Evolutionary conservation across 1,139 yeast species (phyloP), one percentile per base, ranked within the genome.

Genomic region (Candida anutae): DNA sequence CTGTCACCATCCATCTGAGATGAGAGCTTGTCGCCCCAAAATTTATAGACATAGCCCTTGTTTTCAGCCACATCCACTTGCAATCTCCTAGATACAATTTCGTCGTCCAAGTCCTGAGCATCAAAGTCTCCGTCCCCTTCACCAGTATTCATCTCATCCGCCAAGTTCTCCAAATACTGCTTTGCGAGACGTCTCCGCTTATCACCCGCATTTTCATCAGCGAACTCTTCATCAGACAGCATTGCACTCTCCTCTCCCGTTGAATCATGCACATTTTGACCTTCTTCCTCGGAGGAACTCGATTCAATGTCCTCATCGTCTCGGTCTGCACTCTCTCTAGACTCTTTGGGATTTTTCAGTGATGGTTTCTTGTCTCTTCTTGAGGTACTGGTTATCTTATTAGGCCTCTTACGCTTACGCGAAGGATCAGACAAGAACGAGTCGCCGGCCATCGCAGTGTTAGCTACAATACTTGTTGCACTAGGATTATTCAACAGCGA

Each of bases 141-240:
- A 17, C 67, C 74, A 13, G 67, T 63, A 12, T 53, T 40, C 24
- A 60, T 61, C 37, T 76, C 83, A 3, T 58, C 55, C 47, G 80
- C 76, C 44, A 90, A 58, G 46, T 83, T 83, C 25, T 82, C 90
- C 40, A 90, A 62, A 53, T 90, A 90, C 53, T 88, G 94, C 53
- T 87, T 87, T 13, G 98, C 98, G 38, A 90, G 63, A 46, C 97
- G 66, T 58, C 97, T 74, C 56, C 99, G 74, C 54, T 85, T 88
- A 46, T 90, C 98, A 1, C 95, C 94, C 13, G 88, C 94, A 28
- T 74, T 76, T 53, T 90, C 98, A 16, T 66, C 69, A 15, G 63
- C 74, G 40, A 76, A 75, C 42, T 78, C 90, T 42, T 77, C 87
- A 28, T 77, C 88, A 5, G 80, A 74, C 10, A 71, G 74, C 22